Conservation (phyloP, 2,329 filamentous ascomycete genomes). For the Aspergillus awamori region DNA sequence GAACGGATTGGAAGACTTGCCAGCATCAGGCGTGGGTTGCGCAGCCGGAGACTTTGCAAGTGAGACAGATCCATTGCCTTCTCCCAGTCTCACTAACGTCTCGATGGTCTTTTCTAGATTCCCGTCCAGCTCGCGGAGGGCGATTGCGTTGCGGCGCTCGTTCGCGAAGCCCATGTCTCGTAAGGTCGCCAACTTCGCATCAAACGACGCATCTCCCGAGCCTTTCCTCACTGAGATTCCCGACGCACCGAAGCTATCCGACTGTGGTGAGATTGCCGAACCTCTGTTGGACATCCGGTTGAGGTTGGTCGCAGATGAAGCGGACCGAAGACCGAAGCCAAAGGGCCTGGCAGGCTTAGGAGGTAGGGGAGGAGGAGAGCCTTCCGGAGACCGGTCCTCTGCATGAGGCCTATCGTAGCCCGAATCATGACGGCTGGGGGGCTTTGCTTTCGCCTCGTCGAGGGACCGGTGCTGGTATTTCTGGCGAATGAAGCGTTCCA, state of each 20-base stretch:
- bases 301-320: slow-evolving; percentile 69
- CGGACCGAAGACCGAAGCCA: slow-evolving; percentile 67
- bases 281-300: slow-evolving; percentile 57
- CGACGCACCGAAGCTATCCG: slow-evolving; percentile 19
- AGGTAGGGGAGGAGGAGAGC: slow-evolving; percentile 59
- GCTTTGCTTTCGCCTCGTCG: slow-evolving; percentile 49
- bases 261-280: slow-evolving; percentile 28
- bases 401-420: slow-evolving; percentile 50
- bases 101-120: slow-evolving; percentile 87
- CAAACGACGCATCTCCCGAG: slow-evolving; percentile 51
- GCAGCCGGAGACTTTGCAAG: slow-evolving; percentile 59
- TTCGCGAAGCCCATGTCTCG: slow-evolving; percentile 92
- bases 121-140: slow-evolving; percentile 80
- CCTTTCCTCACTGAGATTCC: neutral
- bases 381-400: slow-evolving; percentile 48
- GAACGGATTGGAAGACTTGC: slow-evolving; percentile 66
- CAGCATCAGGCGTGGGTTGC: slow-evolving; percentile 23
- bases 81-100: slow-evolving; percentile 78
- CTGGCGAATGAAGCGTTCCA: slow-evolving; percentile 92
- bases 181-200: slow-evolving; percentile 75
- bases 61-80: slow-evolving; percentile 56
- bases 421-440: slow-evolving; percentile 56
- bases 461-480: slow-evolving; percentile 78
- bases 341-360: slow-evolving; percentile 64
- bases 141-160: slow-evolving; percentile 74